Base-by-base conservation (phyloP, 352 stramenopile genomes). In the Globisporangium irregulare region DNA sequence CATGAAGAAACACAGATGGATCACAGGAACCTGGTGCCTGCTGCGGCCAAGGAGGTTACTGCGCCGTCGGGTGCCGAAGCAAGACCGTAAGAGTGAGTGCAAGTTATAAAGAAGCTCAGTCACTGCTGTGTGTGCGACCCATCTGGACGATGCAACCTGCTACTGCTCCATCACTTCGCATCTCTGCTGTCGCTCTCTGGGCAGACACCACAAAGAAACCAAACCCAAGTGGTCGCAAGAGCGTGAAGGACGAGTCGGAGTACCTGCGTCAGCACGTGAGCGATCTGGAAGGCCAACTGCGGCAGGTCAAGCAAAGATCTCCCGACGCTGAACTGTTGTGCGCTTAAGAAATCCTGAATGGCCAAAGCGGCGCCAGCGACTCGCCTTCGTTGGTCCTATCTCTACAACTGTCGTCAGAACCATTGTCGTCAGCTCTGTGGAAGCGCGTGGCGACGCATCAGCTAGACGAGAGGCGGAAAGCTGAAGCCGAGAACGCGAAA, bases 181-280 rank as follows among this genome's bases (percentile, higher is more conserved):
- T 18, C 38, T 0, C 34, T 41, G 38, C 38, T 46, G 24, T 10
- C 15, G 12, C 12, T 20, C 38, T 46, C 38, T 1, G 2, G 38
- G 15, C 29, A 15, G 24, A 4, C 38, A 18, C 10, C 3, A 4
- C 38, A 43, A 15, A 50, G 48, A 41, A 15, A 14, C 10, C 18
- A 22, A 8, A 1, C 9, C 2, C 15, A 22, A 53, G 8, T 46
- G 38, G 59, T 14, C 38, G 59, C 14, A 57, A 53, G 38, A n/a
- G 32, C 5, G 22, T 54, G n/a, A 64, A 64, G 24, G 59, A 64
- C 18, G 38, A 64, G 54, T 29, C 56, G 20, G 59, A 64, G 18
- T 64, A 55, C 24, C 43, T 64, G 1, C 59, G 59, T 14, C 36
- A 53, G 43, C 22, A 64, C 12, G 59, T 64, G 59, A 55, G 36